Conservation (phyloP, 2,329 filamentous ascomycete genomes). For the Cordyceps fumosorosea region DNA sequence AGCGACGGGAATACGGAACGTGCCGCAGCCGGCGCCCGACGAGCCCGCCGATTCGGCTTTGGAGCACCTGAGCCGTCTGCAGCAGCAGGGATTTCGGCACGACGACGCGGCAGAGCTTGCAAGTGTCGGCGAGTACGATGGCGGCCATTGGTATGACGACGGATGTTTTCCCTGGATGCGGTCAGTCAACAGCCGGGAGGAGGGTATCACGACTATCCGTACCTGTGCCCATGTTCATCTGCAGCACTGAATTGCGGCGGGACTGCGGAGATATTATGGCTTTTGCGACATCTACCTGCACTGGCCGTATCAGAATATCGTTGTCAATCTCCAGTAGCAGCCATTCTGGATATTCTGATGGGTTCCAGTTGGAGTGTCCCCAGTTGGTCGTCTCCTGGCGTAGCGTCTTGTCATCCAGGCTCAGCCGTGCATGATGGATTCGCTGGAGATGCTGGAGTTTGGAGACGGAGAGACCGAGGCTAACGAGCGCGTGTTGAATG, state of each 20-base stretch:
- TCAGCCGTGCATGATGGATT: constrained; percentile 3
- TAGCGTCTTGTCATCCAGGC: constrained; percentile 21
- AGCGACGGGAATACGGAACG: constrained; percentile 51
- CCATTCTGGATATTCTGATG: constrained; percentile 52
- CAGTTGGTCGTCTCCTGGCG: constrained; percentile 39
- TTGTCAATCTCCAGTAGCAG: constrained; percentile 61
- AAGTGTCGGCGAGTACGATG: constrained; percentile 36
- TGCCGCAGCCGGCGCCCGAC: constrained; percentile 47
- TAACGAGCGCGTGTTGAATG: not conserved
- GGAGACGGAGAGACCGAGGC: not conserved
- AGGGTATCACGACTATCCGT: no score
- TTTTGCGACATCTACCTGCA: constrained; percentile 55
- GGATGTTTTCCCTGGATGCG: constrained; percentile 46
- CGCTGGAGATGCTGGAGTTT: not conserved
- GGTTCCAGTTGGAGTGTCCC: constrained; percentile 53
- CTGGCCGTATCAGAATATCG: constrained; percentile 53
- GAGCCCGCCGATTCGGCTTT: constrained; percentile 48
- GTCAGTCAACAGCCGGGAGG: no score
- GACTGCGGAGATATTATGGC: constrained; percentile 51
- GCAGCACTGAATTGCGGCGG: constrained; percentile 50
- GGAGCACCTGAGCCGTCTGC: constrained; percentile 51
- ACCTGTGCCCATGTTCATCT: constrained; percentile 63
- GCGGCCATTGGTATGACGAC: constrained; percentile 49
- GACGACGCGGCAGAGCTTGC: constrained; percentile 43
- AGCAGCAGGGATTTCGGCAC: constrained; percentile 50